These are phyloP conservation scores for Phyllachora maydis DNA, from an alignment of 2,329 filamentous ascomycete genomes.

Conservation along the genomic window DNA sequence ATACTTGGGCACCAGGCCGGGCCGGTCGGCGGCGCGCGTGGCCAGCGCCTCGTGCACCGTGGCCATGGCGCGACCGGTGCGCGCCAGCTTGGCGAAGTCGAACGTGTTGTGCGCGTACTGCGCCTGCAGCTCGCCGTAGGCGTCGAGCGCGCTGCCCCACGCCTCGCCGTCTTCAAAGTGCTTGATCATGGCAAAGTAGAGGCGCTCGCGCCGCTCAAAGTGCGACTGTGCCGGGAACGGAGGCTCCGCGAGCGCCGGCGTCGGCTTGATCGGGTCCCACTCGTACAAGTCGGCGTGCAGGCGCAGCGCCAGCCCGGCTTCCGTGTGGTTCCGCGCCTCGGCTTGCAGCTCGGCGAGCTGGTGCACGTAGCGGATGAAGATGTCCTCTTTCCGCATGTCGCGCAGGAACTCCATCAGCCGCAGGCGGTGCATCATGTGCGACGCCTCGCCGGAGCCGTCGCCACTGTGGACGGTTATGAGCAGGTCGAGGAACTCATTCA, in stretches of 20 bases:
- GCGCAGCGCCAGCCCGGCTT: slow-evolving; percentile 73
- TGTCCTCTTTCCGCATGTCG: slow-evolving; percentile 93
- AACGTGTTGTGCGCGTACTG: slow-evolving; percentile 83
- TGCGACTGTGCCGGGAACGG: slow-evolving; percentile 64
- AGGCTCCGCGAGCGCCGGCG: slow-evolving; percentile 50
- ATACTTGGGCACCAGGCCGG: slow-evolving; percentile 63
- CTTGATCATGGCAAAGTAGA: slow-evolving; percentile 91
- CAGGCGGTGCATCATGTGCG: slow-evolving; percentile 70
- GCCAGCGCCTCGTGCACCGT: slow-evolving; percentile 78
- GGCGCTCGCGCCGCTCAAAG: slow-evolving; percentile 79
- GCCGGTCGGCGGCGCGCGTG: slow-evolving; percentile 62
- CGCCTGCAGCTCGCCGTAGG: slow-evolving; percentile 76
- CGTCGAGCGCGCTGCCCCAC: slow-evolving; percentile 72
- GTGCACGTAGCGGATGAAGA: slow-evolving; percentile 90
- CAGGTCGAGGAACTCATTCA: slow-evolving; percentile 80
- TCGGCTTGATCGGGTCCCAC: slow-evolving; percentile 56
- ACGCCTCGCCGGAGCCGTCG: slow-evolving; percentile 51
- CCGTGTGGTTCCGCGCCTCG: slow-evolving; percentile 56
- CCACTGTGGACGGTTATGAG: slow-evolving; percentile 75
- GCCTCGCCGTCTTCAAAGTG: slow-evolving; percentile 87
- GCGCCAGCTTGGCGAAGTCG: slow-evolving; percentile 80
- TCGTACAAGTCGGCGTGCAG: slow-evolving; percentile 85
- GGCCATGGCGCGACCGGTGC: slow-evolving; percentile 76
- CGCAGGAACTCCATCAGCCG: slow-evolving; percentile 90
- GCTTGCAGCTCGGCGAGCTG: slow-evolving; percentile 66